Conservation (phyloP, 2,329 filamentous ascomycete genomes). For the Diaporthe aspalathi region DNA sequence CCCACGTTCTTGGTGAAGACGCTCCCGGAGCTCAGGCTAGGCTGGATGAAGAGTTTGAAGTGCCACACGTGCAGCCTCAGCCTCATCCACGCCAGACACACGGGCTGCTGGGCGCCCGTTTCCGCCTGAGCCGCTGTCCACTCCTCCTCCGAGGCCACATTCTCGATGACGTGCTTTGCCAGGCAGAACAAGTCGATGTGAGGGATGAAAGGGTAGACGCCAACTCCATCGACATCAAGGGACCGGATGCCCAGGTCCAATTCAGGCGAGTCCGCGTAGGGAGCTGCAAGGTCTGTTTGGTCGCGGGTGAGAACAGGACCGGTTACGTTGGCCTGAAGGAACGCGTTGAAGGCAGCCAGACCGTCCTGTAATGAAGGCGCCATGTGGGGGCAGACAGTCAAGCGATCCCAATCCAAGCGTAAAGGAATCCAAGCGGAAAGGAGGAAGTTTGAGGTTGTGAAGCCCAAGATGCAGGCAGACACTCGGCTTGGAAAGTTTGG, state of each 20-base stretch:
- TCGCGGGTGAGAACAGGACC: conserved; percentile 76
- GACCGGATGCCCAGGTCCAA: conserved; percentile 72
- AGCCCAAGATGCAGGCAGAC: background rate
- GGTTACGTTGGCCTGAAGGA: conserved; percentile 88
- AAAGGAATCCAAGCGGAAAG: background rate
- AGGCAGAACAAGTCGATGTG: conserved; percentile 86
- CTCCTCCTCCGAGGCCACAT: conserved; percentile 48
- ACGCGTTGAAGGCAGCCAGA: conserved; percentile 78
- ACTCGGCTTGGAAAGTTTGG: background rate
- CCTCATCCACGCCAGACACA: conserved; percentile 68
- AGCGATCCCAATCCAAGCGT: background rate
- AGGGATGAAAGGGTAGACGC: conserved; percentile 86
- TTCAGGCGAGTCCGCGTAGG: conserved; percentile 46
- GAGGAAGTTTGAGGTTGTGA: conserved; percentile 1
- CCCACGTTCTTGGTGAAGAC: conserved; percentile 67
- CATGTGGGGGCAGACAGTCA: conserved; percentile 12
- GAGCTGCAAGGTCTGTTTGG: conserved; percentile 30
- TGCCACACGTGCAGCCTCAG: conserved; percentile 80
- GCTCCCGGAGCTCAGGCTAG: conserved; percentile 64
- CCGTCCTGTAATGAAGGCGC: conserved; percentile 59
- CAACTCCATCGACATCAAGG: conserved; percentile 85
- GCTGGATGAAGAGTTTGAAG: conserved; percentile 70
- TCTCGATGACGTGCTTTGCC: conserved; percentile 64
- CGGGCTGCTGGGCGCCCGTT: background rate
- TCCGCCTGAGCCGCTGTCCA: conserved; percentile 44